phyloP scores from a whole-genome alignment of 2,329 filamentous ascomycete genomes.

The Macrophomina phaseolina region DNA sequence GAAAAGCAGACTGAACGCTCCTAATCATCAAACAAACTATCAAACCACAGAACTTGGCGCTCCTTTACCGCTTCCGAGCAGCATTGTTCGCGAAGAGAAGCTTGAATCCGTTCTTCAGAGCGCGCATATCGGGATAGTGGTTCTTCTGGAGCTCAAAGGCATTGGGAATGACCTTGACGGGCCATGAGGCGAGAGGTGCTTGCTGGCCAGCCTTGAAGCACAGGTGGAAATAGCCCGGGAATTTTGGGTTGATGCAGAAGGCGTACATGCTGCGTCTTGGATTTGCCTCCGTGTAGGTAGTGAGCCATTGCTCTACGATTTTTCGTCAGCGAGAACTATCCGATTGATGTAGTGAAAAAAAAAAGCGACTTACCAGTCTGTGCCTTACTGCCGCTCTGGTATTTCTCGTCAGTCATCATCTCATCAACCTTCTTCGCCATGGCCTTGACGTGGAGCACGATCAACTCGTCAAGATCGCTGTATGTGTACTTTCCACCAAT shows the following conservation, averaged over 20 bases:
- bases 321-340: constrained; percentile 17
- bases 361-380: constrained; percentile 75
- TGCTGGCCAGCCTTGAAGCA: constrained; percentile 91
- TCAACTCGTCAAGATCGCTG: constrained; percentile 94
- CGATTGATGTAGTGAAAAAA: too few species aligned
- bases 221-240: constrained; percentile 92
- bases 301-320: constrained; percentile 86
- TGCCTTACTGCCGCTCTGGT: constrained; percentile 77
- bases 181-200: constrained; percentile 76
- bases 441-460: constrained; percentile 94
- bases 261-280: constrained; percentile 91
- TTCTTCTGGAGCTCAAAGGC: constrained; percentile 90
- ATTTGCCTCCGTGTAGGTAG: constrained; percentile 94
- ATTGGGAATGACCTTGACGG: constrained; percentile 88
- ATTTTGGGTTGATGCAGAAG: constrained; percentile 91
- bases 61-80: constrained; percentile 13
- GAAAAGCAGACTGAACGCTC: background rate
- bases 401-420: constrained; percentile 94
- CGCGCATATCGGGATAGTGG: constrained; percentile 92
- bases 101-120: constrained; percentile 97
- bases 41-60: background rate
- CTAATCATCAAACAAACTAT: background rate
- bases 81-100: constrained; percentile 67
- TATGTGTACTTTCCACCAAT: constrained; percentile 91
- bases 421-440: constrained; percentile 98